phyloP scores from a whole-genome alignment of 2,329 filamentous ascomycete genomes.

The Venturiaceae sp. region DNA sequence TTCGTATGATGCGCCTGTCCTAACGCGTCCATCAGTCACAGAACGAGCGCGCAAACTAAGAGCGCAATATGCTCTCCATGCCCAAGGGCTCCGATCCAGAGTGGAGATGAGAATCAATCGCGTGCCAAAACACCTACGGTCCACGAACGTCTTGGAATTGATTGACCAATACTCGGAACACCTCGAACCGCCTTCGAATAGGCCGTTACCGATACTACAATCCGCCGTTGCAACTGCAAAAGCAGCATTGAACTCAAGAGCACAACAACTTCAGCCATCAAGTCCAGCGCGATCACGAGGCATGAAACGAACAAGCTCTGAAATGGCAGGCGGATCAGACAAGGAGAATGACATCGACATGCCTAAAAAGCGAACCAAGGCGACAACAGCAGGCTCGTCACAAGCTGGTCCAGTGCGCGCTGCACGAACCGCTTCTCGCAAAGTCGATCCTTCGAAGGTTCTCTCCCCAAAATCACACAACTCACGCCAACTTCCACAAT shows the following conservation, averaged over 20 bases:
- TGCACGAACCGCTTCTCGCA: slow-evolving; percentile 21
- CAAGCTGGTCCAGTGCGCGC: slow-evolving; percentile 17
- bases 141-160: slow-evolving; percentile 73
- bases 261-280: slow-evolving; percentile 10
- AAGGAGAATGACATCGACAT: slow-evolving; percentile 68
- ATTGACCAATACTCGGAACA: slow-evolving; percentile 41
- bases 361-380: slow-evolving; percentile 55
- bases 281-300: slow-evolving; percentile 10
- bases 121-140: slow-evolving; percentile 71
- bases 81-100: slow-evolving; percentile 72
- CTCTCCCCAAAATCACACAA: slow-evolving; percentile 79
- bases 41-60: slow-evolving; percentile 80
- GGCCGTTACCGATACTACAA: slow-evolving; percentile 6
- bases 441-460: slow-evolving; percentile 44
- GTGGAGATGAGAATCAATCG: slow-evolving; percentile 91
- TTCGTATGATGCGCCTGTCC: slow-evolving; percentile 18
- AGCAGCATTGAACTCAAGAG: neutral
- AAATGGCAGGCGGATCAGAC: slow-evolving; percentile 44
- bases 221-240: slow-evolving; percentile 5
- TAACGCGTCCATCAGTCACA: slow-evolving; percentile 50
- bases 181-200: slow-evolving; percentile 12
- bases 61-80: slow-evolving; percentile 81
- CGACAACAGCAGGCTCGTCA: slow-evolving; percentile 22
- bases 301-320: slow-evolving; percentile 26
- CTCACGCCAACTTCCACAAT: slow-evolving; percentile 55